Conservation (phyloP, 2,329 filamentous ascomycete genomes). For the Monosporascus sp. region DNA sequence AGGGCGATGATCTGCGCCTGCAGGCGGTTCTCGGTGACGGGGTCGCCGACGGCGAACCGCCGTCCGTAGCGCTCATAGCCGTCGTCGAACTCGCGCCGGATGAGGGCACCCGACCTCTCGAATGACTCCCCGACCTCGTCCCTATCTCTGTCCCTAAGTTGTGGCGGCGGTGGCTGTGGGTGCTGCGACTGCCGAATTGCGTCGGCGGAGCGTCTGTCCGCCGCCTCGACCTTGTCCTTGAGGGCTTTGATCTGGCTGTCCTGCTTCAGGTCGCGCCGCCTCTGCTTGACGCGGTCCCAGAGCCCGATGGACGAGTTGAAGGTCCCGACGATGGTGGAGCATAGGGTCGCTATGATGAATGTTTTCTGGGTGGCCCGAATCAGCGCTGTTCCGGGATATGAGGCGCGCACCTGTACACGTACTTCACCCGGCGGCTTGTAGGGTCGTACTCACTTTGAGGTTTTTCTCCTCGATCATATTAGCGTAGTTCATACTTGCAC, state of each 20-base stretch:
- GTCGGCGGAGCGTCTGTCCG: neutral
- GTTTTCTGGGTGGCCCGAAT: conserved; percentile 22
- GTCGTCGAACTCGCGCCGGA: conserved; percentile 30
- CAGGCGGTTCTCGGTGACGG: conserved; percentile 28
- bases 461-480: conserved; percentile 30
- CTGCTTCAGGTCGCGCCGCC: conserved; percentile 26
- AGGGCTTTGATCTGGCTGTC: conserved; percentile 23
- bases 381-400: too few relatives aligned
- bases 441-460: conserved; percentile 23
- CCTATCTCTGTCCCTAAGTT: neutral
- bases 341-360: conserved; percentile 33
- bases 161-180: neutral
- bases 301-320: conserved; percentile 31
- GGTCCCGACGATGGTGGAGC: conserved; percentile 32
- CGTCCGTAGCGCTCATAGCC: conserved; percentile 25
- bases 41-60: conserved; percentile 31
- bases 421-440: too few relatives aligned
- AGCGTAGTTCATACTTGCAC: conserved; percentile 6
- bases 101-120: conserved; percentile 23
- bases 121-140: conserved; percentile 24
- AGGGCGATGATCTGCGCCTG: conserved; percentile 32
- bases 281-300: conserved; percentile 30
- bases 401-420: too few relatives aligned
- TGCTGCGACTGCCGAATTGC: neutral
- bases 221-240: conserved; percentile 10